Evolutionary conservation across 768 basidiomycete species (phyloP), one percentile per base, ranked within the genome.

Genomic region (Trametes cingulata): DNA sequence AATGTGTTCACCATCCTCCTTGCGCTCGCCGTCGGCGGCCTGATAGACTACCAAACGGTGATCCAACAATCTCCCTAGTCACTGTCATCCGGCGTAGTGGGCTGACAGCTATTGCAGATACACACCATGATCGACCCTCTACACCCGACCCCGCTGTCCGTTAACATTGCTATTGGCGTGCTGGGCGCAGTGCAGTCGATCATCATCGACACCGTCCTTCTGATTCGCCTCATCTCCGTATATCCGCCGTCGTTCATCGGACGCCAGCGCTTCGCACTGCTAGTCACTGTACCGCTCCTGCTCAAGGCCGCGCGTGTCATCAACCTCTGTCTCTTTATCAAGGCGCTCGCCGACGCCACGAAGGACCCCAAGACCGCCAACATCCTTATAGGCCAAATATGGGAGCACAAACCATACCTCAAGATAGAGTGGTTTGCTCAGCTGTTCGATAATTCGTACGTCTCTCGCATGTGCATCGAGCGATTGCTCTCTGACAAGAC

Each of bases 201-300:
- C 2, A 64, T 76, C 46, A 69, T 76, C 41, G 76, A 78, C 56
- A 71, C 69, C 8, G 73, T 78, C 45, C 71, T 78, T 17, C 47
- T 76, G 19, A 64, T 76, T 46, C 71, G 77, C 0, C 67, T 78
- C 13, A 56, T 71, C 33, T 72, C 73, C 3, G 72, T 78, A 9
- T 77, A 72, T 56, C 76, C 77, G 0, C 58, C 69, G 3, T 56
- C 24, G 33, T 48, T 35, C 14, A 65, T 48, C 2, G 64, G 9
- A 67, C 69, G 35, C 68, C 72, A 50, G 66, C 49, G 69, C 12
- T 39, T 65, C 15, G 49, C 60, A 4, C 65, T 77, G 5, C 65
- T 75, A 9, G 66, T 68, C 50, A 60, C 65, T 0, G 60, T 74
- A 17, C 73, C 74, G 3, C 40, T 71, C 3, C 15, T 74, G 6